A percentile compares a stretch with the other conserved stretches of the same genome.
Evolutionary conservation across 306 rosid species (phyloP).

Genomic region (Quercus bicolor): DNA sequence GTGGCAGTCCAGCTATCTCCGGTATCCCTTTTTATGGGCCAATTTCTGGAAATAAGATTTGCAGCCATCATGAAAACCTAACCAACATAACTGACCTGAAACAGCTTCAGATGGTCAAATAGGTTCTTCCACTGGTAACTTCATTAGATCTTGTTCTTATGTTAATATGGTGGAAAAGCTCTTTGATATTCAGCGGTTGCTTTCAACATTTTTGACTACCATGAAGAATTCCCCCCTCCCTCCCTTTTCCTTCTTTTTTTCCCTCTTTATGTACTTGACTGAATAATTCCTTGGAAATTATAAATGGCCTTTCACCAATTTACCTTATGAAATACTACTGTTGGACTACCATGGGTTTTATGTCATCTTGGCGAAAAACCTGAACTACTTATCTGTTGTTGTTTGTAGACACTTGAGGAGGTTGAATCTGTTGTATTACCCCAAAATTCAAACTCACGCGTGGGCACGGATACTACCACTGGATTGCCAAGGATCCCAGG

Average conservation of each 20-base stretch:
- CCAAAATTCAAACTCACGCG: neutral
- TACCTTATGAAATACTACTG: neutral
- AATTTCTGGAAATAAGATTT: neutral
- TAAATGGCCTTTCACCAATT: too few relatives aligned
- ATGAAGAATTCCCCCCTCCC: too few relatives aligned
- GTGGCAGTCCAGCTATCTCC: neutral
- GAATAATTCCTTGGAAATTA: neutral
- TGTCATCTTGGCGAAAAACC: neutral
- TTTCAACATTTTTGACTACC: neutral
- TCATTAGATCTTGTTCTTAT: too few relatives aligned
- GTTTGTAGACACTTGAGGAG: constrained; percentile 20
- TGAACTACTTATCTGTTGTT: neutral
- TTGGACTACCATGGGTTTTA: neutral
- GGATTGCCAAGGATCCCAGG: neutral
- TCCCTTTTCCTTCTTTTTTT: neutral
- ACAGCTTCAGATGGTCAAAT: neutral
- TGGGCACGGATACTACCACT: neutral
- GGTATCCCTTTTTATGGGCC: neutral
- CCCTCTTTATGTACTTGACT: neutral
- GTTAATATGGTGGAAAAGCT: neutral
- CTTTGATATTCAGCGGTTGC: neutral
- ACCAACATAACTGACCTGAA: neutral
- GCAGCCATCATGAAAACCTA: neutral
- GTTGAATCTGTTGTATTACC: constrained; percentile 19
- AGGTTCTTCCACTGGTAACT: neutral